Evolutionary conservation across 139 green algal genomes (phyloP), one percentile per base, ranked within the genome.

Genomic region (Zygnema circumcarinatum): DNA sequence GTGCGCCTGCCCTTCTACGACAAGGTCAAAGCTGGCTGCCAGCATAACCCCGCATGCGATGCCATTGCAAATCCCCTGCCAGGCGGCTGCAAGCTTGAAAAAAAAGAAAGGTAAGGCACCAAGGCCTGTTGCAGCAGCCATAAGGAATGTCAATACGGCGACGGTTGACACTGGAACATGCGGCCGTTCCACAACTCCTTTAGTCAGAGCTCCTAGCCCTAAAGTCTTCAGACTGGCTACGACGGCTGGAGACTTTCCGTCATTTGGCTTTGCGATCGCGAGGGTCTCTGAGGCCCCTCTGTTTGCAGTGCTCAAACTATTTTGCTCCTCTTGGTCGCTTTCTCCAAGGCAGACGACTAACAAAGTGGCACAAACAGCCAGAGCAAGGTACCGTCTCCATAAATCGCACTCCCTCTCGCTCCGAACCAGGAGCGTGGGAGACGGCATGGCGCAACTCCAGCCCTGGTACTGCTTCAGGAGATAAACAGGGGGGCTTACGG

Each of bases 11-110:
- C 93, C 93, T 87, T 98, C 97, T 67, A 97, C 94, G 11, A 99
- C 86, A 22, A 99, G 93, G 81, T 98, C 97, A 89, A 98, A 99
- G 79, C 90, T 95, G 11, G 95, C 96, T 0, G 97, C 96, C 39
- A 99, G 89, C 97, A 99, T 99, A 38, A 99, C 97, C 0, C 97
- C 97, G 76, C 95, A 97, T 3, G 97, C 97, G 0, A 98, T 85
- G 1, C 96, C 96, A 78, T 97, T 98, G 54, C 96, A 95, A 29
- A 98, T 80, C 40, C 94, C 96, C 0, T 56, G 25, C 83, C 83
- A 91, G 11, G 32, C 33, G 2, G 38, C 25, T 38, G 74, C 32
- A 39, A 91, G 38, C 32, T 83, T 47, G 29, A 91, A 41, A 2
- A 91, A 91, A 47, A 89, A 89, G 62, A 91, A 91, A 22, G 87